Conservation (phyloP, 2,329 filamentous ascomycete species). For the Talaromyces atroroseus region DNA sequence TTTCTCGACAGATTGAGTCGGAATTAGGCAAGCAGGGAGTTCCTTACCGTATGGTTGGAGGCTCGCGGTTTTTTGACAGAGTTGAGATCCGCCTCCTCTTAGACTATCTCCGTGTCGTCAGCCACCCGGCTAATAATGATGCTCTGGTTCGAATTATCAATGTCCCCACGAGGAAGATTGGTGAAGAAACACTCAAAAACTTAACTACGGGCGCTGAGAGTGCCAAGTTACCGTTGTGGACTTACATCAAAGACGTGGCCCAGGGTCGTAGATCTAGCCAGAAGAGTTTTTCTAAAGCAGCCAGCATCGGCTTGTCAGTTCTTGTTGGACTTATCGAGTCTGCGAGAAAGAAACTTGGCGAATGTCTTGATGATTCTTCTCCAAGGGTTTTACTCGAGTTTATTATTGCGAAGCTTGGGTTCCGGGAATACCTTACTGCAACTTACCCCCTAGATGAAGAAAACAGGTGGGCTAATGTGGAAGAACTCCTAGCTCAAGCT, state of each 20-base stretch:
- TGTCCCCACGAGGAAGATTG: constrained; percentile 72
- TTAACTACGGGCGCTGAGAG: constrained; percentile 72
- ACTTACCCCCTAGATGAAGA: constrained; percentile 71
- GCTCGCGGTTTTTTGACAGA: constrained; percentile 85
- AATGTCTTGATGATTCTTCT: constrained; percentile 34
- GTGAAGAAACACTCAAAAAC: constrained; percentile 68
- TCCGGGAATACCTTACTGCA: constrained; percentile 67
- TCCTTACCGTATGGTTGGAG: constrained; percentile 87
- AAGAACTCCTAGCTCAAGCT: constrained; percentile 78
- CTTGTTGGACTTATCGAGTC: constrained; percentile 58
- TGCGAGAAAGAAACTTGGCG: constrained; percentile 50
- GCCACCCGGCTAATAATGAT: constrained; percentile 82
- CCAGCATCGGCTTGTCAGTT: constrained; percentile 52
- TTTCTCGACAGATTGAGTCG: constrained; percentile 82
- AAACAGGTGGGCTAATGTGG: constrained; percentile 77
- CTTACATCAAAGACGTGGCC: constrained; percentile 57
- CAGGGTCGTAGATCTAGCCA: constrained; percentile 48
- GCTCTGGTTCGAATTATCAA: constrained; percentile 81
- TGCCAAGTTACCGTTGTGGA: constrained; percentile 67
- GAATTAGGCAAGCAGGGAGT: constrained; percentile 75
- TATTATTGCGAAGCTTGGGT: constrained; percentile 60
- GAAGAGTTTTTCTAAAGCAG: constrained; percentile 51
- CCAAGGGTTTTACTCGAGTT: constrained; percentile 50
- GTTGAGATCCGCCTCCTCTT: constrained; percentile 80
- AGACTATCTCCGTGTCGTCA: constrained; percentile 81